Conservation (phyloP, 352 stramenopile species). For the Phytophthora hybrid region DNA sequence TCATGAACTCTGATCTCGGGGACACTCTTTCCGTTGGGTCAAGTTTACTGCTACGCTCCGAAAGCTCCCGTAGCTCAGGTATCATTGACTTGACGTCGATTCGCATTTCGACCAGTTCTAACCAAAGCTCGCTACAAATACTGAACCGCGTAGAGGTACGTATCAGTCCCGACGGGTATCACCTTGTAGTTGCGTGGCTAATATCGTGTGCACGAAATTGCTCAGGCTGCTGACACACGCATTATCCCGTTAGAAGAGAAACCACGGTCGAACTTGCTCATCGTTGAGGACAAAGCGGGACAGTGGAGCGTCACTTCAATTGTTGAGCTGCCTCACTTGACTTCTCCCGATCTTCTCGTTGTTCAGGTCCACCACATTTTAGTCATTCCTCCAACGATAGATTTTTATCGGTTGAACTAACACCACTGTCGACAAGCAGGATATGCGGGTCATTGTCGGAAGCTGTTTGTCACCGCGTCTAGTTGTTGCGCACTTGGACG, state of each 20-base stretch:
- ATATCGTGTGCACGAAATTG: constrained; percentile 4
- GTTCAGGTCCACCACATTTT: constrained; percentile 44
- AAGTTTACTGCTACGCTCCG: constrained; percentile 8
- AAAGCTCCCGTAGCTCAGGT: not conserved
- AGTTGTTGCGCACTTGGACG: constrained; percentile 45
- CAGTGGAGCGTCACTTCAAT: constrained; percentile 35
- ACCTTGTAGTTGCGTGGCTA: not conserved
- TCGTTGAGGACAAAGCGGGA: constrained; percentile 28
- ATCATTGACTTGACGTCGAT: constrained; percentile 55
- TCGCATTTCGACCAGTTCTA: constrained; percentile 40
- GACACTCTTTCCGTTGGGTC: constrained; percentile 9
- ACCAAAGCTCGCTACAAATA: constrained; percentile 49
- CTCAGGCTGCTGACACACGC: constrained; percentile 11
- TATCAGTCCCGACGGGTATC: not conserved
- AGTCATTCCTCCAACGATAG: not conserved
- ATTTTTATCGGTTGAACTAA: not conserved
- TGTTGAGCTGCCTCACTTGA: constrained; percentile 39
- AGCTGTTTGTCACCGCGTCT: constrained; percentile 54
- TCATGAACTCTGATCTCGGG: constrained; percentile 10
- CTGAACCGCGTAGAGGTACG: constrained; percentile 34
- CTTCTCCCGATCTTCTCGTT: constrained; percentile 49
- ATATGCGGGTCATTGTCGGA: constrained; percentile 48
- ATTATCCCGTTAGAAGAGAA: constrained; percentile 9
- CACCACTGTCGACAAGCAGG: constrained; percentile 19
- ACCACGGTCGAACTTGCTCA: constrained; percentile 36